Evolutionary conservation across 1,284 basidiomycete species (phyloP).

Genomic region (Cystobasidiaceae sp.): DNA sequence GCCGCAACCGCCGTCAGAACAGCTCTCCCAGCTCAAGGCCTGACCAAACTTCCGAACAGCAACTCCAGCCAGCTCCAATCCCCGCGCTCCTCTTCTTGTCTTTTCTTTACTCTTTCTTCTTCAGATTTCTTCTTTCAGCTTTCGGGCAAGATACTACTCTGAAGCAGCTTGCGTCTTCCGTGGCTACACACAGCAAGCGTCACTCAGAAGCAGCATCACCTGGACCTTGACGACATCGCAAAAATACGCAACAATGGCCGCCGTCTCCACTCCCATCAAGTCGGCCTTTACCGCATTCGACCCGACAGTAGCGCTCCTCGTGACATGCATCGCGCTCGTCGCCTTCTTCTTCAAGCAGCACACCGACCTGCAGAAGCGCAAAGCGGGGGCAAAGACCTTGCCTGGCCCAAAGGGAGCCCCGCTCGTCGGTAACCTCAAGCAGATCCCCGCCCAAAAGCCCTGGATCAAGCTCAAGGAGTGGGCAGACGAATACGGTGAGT

Average conservation of each 20-base stretch:
- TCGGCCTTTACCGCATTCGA: constrained; percentile 11
- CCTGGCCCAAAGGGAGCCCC: constrained; percentile 29
- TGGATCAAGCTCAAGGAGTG: constrained; percentile 29
- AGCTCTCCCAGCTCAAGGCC: not conserved
- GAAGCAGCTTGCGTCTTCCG: too few species aligned
- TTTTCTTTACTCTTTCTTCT: too few species aligned
- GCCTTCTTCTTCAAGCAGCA: constrained; percentile 31
- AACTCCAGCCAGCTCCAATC: too few species aligned
- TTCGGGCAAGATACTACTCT: too few species aligned
- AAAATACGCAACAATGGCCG: constrained; percentile 10
- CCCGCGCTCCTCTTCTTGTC: too few species aligned
- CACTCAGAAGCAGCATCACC: too few species aligned
- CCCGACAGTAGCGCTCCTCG: constrained; percentile 19
- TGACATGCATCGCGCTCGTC: constrained; percentile 9
- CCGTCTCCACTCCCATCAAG: constrained; percentile 6
- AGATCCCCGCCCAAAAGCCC: constrained; percentile 25
- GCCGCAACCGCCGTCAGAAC: constrained; percentile 4
- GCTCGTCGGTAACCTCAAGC: constrained; percentile 15
- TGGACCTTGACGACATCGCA: too few species aligned
- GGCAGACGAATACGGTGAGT: constrained; percentile 30
- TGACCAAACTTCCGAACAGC: too few species aligned
- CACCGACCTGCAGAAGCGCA: constrained; percentile 21
- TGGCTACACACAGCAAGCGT: too few species aligned
- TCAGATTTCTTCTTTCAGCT: too few species aligned
- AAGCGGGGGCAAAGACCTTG: constrained; percentile 13